Evolutionary conservation across 129 eudicot genomes (phyloP).

Genomic region (Flaveria ramosissima): DNA sequence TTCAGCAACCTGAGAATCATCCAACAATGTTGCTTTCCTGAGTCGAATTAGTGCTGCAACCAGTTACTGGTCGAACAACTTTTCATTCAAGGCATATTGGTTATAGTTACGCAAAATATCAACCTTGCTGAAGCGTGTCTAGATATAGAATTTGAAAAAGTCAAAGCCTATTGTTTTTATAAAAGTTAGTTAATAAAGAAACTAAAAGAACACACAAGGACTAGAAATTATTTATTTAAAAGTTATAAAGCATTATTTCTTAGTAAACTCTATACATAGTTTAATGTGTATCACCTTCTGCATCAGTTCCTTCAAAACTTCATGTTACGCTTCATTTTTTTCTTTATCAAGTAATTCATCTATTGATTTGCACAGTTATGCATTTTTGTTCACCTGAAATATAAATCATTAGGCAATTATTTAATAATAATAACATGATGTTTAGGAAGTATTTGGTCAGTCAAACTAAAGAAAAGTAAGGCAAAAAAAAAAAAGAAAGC

Average conservation of each 20-base stretch:
- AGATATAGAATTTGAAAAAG: constrained; percentile 35
- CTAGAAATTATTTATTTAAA: too few species aligned
- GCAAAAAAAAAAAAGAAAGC: background rate
- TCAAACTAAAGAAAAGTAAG: constrained; percentile 5
- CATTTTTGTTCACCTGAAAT: constrained; percentile 85
- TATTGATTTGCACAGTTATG: constrained; percentile 68
- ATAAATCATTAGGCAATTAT: constrained; percentile 13
- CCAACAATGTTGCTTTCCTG: constrained; percentile 72
- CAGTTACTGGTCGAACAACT: constrained; percentile 73
- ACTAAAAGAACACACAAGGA: constrained; percentile 12
- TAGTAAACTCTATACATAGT: background rate
- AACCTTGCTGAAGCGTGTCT: constrained; percentile 85
- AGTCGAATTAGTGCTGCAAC: constrained; percentile 71
- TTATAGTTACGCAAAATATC: constrained; percentile 85
- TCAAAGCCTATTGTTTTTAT: constrained; percentile 24
- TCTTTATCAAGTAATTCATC: constrained; percentile 78
- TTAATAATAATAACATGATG: background rate
- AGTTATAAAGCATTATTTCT: background rate
- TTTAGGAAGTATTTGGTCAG: constrained; percentile 2
- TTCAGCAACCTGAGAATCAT: constrained; percentile 75
- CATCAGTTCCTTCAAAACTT: constrained; percentile 59
- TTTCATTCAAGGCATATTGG: constrained; percentile 83
- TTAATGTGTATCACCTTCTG: constrained; percentile 59
- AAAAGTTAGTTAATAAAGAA: background rate
- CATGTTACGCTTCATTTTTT: constrained; percentile 50